phyloP scores from a whole-genome alignment of 148 eudicot genomes.

The Camellia granthamiana region DNA sequence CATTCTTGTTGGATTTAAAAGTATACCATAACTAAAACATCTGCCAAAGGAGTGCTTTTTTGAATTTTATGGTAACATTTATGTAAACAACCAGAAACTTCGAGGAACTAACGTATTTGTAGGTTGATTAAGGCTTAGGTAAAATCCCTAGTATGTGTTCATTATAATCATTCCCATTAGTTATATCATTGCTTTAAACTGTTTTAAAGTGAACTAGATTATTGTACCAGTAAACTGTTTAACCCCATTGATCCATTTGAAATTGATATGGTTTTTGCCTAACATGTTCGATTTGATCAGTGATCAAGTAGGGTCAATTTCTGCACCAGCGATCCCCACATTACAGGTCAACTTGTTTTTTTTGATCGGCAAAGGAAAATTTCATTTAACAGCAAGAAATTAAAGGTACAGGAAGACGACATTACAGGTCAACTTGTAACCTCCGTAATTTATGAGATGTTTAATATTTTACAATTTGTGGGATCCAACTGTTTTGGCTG shows the following conservation, averaged over 20 bases:
- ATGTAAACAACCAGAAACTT: not conserved
- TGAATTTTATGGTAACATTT: not conserved
- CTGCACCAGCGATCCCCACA: not conserved
- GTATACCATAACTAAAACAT: not conserved
- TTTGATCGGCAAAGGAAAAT: too few relatives aligned
- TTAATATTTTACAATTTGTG: not conserved
- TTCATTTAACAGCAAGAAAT: too few relatives aligned
- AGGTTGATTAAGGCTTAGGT: not conserved
- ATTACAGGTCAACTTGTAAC: too few relatives aligned
- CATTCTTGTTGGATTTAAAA: not conserved
- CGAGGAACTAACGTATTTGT: not conserved
- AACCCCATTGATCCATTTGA: not conserved
- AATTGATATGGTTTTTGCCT: not conserved
- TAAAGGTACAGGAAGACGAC: too few relatives aligned
- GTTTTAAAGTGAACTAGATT: not conserved
- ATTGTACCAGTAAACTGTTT: not conserved
- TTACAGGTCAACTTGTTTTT: too few relatives aligned
- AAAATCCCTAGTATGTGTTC: not conserved
- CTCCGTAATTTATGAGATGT: not conserved
- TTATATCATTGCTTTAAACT: not conserved
- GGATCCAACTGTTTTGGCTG: not conserved
- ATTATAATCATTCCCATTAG: not conserved
- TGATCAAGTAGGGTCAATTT: not conserved
- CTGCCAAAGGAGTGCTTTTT: not conserved
- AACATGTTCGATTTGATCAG: not conserved